A percentile compares a stretch with the other conserved stretches of the same genome.
Evolutionary conservation across 2,329 filamentous ascomycete species (phyloP).

Genomic region (Ustulina deusta): DNA sequence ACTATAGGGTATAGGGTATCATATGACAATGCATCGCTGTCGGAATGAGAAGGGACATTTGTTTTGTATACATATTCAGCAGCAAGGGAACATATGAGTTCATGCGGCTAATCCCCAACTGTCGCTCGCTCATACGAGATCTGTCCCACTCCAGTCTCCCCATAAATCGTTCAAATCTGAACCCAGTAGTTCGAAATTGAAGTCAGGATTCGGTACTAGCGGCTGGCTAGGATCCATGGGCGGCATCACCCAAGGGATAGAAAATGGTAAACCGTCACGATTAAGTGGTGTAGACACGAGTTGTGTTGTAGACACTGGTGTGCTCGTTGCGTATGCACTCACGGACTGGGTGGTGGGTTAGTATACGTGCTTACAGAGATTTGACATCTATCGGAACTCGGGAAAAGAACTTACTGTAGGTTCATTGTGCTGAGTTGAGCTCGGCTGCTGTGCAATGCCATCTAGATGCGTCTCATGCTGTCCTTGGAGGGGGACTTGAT

Average conservation of each 20-base stretch:
- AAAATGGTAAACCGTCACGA: constrained; percentile 46
- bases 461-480: constrained; percentile 48
- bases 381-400: neutral
- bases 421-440: constrained; percentile 43
- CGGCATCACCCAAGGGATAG: constrained; percentile 52
- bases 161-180: constrained; percentile 68
- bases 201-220: constrained; percentile 62
- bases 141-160: constrained; percentile 56
- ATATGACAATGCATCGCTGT: constrained; percentile 23
- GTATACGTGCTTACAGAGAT: constrained; percentile 13
- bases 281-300: constrained; percentile 43
- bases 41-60: constrained; percentile 26
- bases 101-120: neutral
- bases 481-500: constrained; percentile 61
- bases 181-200: constrained; percentile 65
- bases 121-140: constrained; percentile 37
- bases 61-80: constrained; percentile 16
- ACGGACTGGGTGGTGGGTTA: constrained; percentile 55
- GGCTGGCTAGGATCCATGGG: constrained; percentile 50
- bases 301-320: constrained; percentile 39
- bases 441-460: constrained; percentile 39
- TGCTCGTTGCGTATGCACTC: constrained; percentile 56
- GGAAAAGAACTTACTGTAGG: constrained; percentile 50
- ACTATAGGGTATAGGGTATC: constrained; percentile 28
- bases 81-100: constrained; percentile 3